These are phyloP conservation scores for Pseudogymnoascus sp. DNA, from an alignment of 2,329 filamentous ascomycete genomes.

Conservation along the genomic window DNA sequence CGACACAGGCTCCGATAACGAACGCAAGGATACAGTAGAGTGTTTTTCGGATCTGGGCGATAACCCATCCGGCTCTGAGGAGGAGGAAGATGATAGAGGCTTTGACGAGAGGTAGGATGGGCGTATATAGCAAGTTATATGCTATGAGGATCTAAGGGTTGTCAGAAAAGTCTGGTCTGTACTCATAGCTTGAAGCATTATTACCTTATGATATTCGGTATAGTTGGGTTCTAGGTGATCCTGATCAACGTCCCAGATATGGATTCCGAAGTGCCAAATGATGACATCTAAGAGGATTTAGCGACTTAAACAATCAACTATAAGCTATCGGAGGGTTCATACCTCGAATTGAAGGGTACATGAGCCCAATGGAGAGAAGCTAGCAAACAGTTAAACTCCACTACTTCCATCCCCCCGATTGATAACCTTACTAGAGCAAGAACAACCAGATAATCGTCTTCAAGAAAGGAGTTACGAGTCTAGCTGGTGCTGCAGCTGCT, in stretches of 20 bases:
- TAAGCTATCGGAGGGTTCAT: neutral
- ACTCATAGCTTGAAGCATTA: neutral
- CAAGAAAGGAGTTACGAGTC: slow-evolving; percentile 34
- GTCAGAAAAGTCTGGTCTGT: neutral
- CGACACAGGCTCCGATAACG: neutral
- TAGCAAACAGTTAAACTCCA: neutral
- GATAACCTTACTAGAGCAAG: neutral
- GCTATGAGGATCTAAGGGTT: neutral
- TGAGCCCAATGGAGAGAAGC: neutral
- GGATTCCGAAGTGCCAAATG: neutral
- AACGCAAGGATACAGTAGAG: neutral
- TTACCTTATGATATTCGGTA: neutral
- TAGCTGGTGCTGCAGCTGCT: slow-evolving; percentile 49
- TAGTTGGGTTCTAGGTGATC: neutral
- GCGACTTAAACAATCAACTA: neutral
- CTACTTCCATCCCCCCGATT: neutral
- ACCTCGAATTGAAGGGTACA: slow-evolving; percentile 1
- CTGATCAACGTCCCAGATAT: neutral
- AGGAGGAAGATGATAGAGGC: neutral
- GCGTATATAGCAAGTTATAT: slow-evolving; percentile 3
- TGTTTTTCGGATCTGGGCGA: neutral
- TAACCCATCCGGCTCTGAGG: neutral
- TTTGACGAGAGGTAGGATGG: slow-evolving; percentile 1
- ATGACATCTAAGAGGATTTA: neutral
- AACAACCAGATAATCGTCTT: neutral